Conservation (phyloP, 2,329 filamentous ascomycete genomes). For the Hymenoscyphus albidus region DNA sequence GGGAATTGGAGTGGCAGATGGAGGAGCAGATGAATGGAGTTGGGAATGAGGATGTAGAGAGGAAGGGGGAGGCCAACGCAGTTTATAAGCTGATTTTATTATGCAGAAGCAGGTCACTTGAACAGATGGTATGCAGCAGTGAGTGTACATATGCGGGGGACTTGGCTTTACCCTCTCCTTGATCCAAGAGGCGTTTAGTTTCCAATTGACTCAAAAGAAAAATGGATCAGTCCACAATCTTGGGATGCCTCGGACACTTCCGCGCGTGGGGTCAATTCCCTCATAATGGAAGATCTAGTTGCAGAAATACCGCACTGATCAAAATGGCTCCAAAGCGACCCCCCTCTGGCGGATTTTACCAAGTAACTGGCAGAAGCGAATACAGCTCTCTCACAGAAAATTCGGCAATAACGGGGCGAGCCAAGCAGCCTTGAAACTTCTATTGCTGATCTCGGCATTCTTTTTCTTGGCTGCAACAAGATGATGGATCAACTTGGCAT, state of each 20-base stretch:
- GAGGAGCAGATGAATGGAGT: not conserved
- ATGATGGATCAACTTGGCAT: not conserved
- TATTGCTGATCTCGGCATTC: not conserved
- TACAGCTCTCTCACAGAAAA: not conserved
- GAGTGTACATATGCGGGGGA: constrained; percentile 1
- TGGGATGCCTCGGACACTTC: constrained; percentile 2
- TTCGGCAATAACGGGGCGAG: not conserved
- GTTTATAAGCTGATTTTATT: not conserved
- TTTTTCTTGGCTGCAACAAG: constrained; percentile 1
- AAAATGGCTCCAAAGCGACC: not conserved
- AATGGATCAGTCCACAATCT: constrained; percentile 2
- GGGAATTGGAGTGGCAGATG: not conserved
- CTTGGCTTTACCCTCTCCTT: not conserved
- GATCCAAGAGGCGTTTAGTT: not conserved
- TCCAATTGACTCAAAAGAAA: not conserved
- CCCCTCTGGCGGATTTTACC: not conserved
- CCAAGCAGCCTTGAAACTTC: constrained; percentile 1
- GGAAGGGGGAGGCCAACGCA: not conserved
- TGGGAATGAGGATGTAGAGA: not conserved
- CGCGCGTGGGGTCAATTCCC: constrained; percentile 4
- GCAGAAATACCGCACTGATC: constrained; percentile 2
- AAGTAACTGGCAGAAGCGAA: not conserved
- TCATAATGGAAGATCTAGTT: not conserved
- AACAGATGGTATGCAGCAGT: not conserved
- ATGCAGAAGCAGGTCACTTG: not conserved